Conservation (phyloP, 2,329 filamentous ascomycete species). For the Diaporthe vaccinii region DNA sequence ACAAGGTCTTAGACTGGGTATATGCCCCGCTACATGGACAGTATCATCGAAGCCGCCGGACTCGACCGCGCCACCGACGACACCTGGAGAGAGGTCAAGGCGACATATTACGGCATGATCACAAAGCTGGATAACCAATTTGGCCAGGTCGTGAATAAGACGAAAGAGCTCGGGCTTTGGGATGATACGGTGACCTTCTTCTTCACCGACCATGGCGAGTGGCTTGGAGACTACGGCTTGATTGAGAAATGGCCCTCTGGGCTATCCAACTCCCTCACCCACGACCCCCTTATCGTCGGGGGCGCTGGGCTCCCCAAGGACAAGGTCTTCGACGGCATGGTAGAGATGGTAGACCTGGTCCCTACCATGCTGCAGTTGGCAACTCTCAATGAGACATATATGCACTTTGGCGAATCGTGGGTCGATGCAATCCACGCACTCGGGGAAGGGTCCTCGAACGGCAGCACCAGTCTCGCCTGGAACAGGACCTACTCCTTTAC, state of each 20-base stretch:
- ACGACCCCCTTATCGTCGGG: conserved; percentile 59
- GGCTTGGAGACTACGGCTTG: conserved; percentile 60
- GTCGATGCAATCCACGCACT: conserved; percentile 49
- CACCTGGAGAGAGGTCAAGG: conserved; percentile 59
- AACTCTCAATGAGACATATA: conserved; percentile 54
- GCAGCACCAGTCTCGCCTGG: conserved; percentile 9
- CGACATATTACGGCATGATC: conserved; percentile 63
- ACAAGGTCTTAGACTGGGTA: conserved; percentile 54
- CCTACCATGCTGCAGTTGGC: conserved; percentile 58
- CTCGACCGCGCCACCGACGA: conserved; percentile 55
- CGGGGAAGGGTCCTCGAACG: neutral
- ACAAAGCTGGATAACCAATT: conserved; percentile 61
- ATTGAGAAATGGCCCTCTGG: conserved; percentile 64
- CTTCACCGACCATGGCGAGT: conserved; percentile 62
- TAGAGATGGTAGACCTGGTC: conserved; percentile 61
- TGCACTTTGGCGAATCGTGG: conserved; percentile 52
- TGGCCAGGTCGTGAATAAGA: conserved; percentile 53
- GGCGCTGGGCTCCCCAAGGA: conserved; percentile 56
- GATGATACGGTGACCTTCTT: conserved; percentile 58
- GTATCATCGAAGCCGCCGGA: conserved; percentile 54
- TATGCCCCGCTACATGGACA: conserved; percentile 57
- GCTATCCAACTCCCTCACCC: conserved; percentile 56
- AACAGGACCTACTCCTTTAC: conserved; percentile 58
- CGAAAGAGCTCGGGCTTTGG: conserved; percentile 53
- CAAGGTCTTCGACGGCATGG: conserved; percentile 51